Evolutionary conservation across 371 early-diverging fungal genomes (phyloP), one percentile per base, ranked within the genome.

Genomic region (Lichtheimia ramosa): DNA sequence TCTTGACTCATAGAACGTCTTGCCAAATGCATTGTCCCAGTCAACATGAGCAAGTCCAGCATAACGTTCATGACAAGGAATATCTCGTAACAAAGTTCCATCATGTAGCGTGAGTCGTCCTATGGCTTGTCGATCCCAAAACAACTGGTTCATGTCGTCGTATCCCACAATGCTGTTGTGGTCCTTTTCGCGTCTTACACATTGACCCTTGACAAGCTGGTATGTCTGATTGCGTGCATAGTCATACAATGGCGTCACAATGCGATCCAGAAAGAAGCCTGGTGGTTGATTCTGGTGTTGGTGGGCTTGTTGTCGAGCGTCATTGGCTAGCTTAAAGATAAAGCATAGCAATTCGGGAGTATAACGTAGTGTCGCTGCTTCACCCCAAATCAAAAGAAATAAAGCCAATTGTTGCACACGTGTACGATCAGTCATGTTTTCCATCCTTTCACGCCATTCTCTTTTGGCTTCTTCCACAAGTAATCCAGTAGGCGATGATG

Each of bases 91-190:
- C 18, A 78, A 54, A 39, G 80, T 81, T 15, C 68, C 63, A 56
- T 85, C 85, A 8, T 83, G 74, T 4, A 92, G 70, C 34, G 61
- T 56, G 34, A 94, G 79, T 13, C 73, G 73, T 23, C 83, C 79
- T 48, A 95, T 81, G 3, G 84, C 77, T 49, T 87, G 83, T 10
- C 82, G 84, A 28, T 85, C 77, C 93, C 94, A 93, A 69, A 95
- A 95, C 12, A 89, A 70, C 64, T 95, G 92, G 62, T 95, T 95
- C 55, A 93, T 83, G 58, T 95, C 95, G 63, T 93, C 95, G 65
- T 94, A 94, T 16, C 94, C 94, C 49, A 95, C 85, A 21, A 86
- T 87, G n/a, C 73, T 70, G 25, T 83, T 73, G 69, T 95, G 96
- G 58, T 94, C 95, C 54, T 83, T 84, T 73, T 93, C 92, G 48